phyloP scores from a whole-genome alignment of 169 alveolate species.

The Perkinsus marinus region DNA sequence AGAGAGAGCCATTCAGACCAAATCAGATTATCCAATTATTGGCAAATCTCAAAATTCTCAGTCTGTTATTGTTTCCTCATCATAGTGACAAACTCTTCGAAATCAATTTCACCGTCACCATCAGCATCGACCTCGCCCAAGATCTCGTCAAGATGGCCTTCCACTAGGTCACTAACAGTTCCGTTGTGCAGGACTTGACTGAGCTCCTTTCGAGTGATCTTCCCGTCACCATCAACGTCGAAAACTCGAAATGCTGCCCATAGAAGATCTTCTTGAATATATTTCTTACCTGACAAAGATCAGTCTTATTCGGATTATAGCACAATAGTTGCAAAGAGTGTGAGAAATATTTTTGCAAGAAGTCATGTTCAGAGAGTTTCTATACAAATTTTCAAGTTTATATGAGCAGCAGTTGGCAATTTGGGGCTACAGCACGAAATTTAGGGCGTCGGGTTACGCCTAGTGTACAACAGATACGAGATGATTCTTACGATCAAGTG shows the following conservation, averaged over 20 bases:
- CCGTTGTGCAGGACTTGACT: constrained; percentile 18
- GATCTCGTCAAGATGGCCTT: constrained; percentile 31
- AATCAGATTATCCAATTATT: too few relatives aligned
- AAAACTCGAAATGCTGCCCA: constrained; percentile 57
- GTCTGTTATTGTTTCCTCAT: constrained; percentile 4
- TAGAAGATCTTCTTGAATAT: constrained; percentile 10
- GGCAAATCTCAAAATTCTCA: neutral
- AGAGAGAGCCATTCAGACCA: too few relatives aligned
- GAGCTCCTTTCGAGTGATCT: constrained; percentile 49
- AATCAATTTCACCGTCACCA: constrained; percentile 48
- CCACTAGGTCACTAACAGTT: constrained; percentile 2
- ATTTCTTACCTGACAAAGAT: constrained; percentile 10
- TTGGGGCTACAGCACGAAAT: too few relatives aligned
- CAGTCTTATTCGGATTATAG: too few relatives aligned
- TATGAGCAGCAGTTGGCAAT: too few relatives aligned
- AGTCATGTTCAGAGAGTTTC: too few relatives aligned
- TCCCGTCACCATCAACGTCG: constrained; percentile 57
- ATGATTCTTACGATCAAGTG: constrained; percentile 39
- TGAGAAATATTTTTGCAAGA: too few relatives aligned
- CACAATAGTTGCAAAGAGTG: too few relatives aligned
- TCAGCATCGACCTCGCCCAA: constrained; percentile 51
- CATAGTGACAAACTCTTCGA: constrained; percentile 39
- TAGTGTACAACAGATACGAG: too few relatives aligned
- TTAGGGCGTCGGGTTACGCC: too few relatives aligned
- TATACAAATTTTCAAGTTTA: too few relatives aligned